Evolutionary conservation across 192 early-diverging fungal genomes (phyloP).

Genomic region (Backusella australiensis): DNA sequence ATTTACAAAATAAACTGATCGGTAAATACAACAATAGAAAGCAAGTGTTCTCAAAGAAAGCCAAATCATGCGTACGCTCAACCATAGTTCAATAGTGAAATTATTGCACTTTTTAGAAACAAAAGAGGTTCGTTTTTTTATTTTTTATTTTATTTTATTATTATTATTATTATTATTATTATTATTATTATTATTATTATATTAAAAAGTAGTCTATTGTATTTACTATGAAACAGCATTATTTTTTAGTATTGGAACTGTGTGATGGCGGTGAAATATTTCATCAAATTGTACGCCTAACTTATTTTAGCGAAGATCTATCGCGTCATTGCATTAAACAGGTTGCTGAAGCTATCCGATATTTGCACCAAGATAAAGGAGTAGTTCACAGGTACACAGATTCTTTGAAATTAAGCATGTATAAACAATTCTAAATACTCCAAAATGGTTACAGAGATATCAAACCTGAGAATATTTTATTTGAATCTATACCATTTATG

Average conservation of each 20-base stretch:
- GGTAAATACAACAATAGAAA: slow-evolving; percentile 37
- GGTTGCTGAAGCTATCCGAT: slow-evolving; percentile 80
- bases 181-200: background rate
- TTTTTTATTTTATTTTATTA: no score
- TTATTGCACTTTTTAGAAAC: slow-evolving; percentile 78
- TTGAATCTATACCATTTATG: slow-evolving; percentile 69
- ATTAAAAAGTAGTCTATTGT: background rate
- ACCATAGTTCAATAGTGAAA: slow-evolving; percentile 72
- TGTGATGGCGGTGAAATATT: slow-evolving; percentile 88
- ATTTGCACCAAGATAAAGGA: slow-evolving; percentile 79
- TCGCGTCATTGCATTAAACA: slow-evolving; percentile 81
- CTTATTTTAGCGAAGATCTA: slow-evolving; percentile 78
- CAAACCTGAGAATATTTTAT: slow-evolving; percentile 89
- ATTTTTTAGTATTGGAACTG: slow-evolving; percentile 78
- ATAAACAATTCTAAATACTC: background rate
- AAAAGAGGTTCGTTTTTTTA: slow-evolving; percentile 36
- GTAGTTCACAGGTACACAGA: slow-evolving; percentile 60
- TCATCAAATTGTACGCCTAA: slow-evolving; percentile 77
- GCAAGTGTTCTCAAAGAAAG: slow-evolving; percentile 86
- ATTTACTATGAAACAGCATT: slow-evolving; percentile 40
- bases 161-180: no score
- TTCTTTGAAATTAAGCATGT: background rate
- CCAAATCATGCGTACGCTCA: slow-evolving; percentile 76
- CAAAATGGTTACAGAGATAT: slow-evolving; percentile 67
- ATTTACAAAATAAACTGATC: background rate